Percentiles rank a stretch among this genome's conserved stretches.
Evolutionary conservation across 1,284 basidiomycete genomes (phyloP).

Genomic region (Crucibulum parvulum): DNA sequence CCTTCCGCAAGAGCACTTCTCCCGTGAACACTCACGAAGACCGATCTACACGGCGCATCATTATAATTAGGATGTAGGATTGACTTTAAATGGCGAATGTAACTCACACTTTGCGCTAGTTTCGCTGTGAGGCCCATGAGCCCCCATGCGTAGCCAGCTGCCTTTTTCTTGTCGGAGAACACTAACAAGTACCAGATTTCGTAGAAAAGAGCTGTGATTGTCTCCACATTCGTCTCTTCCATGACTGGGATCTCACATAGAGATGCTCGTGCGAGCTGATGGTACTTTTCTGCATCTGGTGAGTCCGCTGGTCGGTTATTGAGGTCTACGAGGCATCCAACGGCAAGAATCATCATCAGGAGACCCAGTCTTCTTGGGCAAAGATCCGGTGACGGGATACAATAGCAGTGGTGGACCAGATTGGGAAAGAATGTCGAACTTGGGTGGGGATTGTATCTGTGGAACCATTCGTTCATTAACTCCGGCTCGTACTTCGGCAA

Average conservation of each 20-base stretch:
- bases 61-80: slow-evolving; percentile 3
- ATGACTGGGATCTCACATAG: slow-evolving; percentile 63
- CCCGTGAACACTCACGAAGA: slow-evolving; percentile 50
- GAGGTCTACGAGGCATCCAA: slow-evolving; percentile 56
- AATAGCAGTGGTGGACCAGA: slow-evolving; percentile 56
- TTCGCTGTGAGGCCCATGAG: slow-evolving; percentile 70
- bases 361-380: slow-evolving; percentile 55
- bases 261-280: slow-evolving; percentile 61
- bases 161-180: slow-evolving; percentile 56
- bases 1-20: neutral
- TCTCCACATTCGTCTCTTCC: slow-evolving; percentile 65
- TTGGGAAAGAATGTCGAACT: slow-evolving; percentile 58
- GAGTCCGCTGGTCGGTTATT: slow-evolving; percentile 48
- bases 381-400: slow-evolving; percentile 47
- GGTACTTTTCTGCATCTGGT: slow-evolving; percentile 59
- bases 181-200: slow-evolving; percentile 54
- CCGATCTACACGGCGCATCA: slow-evolving; percentile 54
- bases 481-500: slow-evolving; percentile 2
- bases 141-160: slow-evolving; percentile 58
- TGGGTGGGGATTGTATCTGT: slow-evolving; percentile 61
- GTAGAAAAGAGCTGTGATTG: slow-evolving; percentile 59
- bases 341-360: slow-evolving; percentile 52
- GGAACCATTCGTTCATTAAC: slow-evolving; percentile 11
- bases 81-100: slow-evolving; percentile 7
- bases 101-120: slow-evolving; percentile 66